Conservation (phyloP, 495 filamentous ascomycete species). For the Echria macrotheca region DNA sequence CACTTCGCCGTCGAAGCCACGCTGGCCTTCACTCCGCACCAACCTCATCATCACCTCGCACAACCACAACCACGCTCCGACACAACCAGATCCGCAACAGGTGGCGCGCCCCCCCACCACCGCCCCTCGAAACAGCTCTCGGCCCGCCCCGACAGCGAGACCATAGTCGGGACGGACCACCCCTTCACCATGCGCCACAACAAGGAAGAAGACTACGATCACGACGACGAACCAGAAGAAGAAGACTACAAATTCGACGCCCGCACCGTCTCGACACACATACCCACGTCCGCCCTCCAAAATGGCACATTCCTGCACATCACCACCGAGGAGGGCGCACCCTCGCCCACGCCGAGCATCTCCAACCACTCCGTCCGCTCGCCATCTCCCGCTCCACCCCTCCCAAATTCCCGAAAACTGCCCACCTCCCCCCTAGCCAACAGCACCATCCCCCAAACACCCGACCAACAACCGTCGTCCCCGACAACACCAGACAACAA, state of each 20-base stretch:
- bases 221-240: constrained; percentile 52
- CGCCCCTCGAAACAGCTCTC: constrained; percentile 8
- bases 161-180: neutral
- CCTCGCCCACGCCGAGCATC: constrained; percentile 20
- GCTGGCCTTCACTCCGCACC: too few species aligned
- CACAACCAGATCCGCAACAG: neutral
- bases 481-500: constrained; percentile 18
- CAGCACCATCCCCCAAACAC: too few species aligned
- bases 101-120: constrained; percentile 14
- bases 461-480: too few species aligned
- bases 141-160: constrained; percentile 6
- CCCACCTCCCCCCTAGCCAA: too few species aligned
- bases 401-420: too few species aligned
- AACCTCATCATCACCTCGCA: constrained; percentile 24
- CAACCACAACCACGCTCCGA: neutral
- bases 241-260: too few species aligned
- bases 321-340: constrained; percentile 7
- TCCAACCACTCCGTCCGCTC: constrained; percentile 21
- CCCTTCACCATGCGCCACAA: too few species aligned
- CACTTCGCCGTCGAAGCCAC: constrained; percentile 83
- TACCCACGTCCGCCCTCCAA: constrained; percentile 70
- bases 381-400: too few species aligned
- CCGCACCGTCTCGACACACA: constrained; percentile 52
- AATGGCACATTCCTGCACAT: constrained; percentile 39
- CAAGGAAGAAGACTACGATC: constrained; percentile 45